Conservation (phyloP, 2,329 filamentous ascomycete genomes). For the Tolypocladium endophyticum region DNA sequence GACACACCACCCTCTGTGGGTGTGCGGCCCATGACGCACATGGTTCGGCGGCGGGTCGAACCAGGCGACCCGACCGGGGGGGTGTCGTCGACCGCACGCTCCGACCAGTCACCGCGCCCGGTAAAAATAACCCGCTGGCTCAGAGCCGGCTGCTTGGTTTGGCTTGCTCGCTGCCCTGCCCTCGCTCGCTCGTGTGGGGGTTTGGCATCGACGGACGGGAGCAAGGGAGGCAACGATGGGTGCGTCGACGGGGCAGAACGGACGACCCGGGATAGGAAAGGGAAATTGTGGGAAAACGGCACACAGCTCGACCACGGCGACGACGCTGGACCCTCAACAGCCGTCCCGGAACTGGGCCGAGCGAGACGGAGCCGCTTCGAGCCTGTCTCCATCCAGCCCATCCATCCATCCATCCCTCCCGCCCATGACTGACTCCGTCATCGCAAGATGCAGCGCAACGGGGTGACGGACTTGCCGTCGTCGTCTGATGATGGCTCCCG, state of each 20-base stretch:
- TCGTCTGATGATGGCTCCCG: not conserved
- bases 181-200: not conserved
- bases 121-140: constrained; percentile 19
- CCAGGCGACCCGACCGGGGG: constrained; percentile 5
- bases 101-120: constrained; percentile 3
- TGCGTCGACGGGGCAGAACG: not conserved
- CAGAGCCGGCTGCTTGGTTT: constrained; percentile 2
- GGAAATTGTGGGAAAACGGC: not conserved
- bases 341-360: not conserved
- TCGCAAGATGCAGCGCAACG: not conserved
- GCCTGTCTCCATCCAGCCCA: not conserved
- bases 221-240: not conserved
- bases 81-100: constrained; percentile 1
- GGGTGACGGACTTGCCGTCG: not conserved
- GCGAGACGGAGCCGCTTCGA: not conserved
- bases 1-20: not conserved
- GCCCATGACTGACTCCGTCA: not conserved
- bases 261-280: not conserved
- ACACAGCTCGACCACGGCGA: not conserved
- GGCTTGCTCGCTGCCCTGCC: not conserved
- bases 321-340: not conserved
- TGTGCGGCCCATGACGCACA: constrained; percentile 13
- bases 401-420: not conserved
- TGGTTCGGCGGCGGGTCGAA: constrained; percentile 7
- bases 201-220: not conserved